A percentile compares a stretch with the other conserved stretches of the same genome.
These are phyloP conservation scores for Penicillium macrosclerotiorum DNA, from an alignment of 495 filamentous ascomycete genomes.

Conservation along the genomic window DNA sequence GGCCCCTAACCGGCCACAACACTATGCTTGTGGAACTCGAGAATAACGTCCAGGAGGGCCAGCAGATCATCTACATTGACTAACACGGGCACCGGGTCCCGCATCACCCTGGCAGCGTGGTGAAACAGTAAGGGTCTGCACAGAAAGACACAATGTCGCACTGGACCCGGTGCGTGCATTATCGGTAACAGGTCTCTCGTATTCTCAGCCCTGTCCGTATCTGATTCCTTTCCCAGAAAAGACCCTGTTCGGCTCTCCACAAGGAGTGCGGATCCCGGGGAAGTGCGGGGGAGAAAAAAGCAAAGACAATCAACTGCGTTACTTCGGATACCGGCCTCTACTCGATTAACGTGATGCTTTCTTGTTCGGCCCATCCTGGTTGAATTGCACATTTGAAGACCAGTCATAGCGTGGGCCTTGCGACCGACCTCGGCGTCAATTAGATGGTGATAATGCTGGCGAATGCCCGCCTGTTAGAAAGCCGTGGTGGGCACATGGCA, in stretches of 20 bases:
- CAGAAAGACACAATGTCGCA: neutral
- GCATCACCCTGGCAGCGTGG: constrained; percentile 23
- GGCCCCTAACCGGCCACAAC: neutral
- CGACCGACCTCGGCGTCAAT: neutral
- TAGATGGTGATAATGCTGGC: neutral
- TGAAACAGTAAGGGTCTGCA: constrained; percentile 8
- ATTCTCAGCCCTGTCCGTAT: neutral
- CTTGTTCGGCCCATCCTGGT: neutral
- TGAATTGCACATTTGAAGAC: neutral
- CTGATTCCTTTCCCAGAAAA: neutral
- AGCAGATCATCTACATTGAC: constrained; percentile 27
- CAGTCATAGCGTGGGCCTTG: neutral
- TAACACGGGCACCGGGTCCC: constrained; percentile 29
- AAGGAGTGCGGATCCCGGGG: constrained; percentile 4
- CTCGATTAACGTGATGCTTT: neutral
- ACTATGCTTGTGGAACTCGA: neutral
- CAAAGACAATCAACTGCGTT: neutral
- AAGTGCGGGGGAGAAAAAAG: neutral
- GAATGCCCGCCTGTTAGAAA: neutral
- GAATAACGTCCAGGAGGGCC: neutral
- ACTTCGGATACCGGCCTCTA: neutral
- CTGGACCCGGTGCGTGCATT: neutral
- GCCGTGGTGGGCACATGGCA: neutral
- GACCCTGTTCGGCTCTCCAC: neutral
- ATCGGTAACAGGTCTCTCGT: too few species aligned